Conservation (phyloP, 164 flowering plant species). For the Macadamia integrifolia region DNA sequence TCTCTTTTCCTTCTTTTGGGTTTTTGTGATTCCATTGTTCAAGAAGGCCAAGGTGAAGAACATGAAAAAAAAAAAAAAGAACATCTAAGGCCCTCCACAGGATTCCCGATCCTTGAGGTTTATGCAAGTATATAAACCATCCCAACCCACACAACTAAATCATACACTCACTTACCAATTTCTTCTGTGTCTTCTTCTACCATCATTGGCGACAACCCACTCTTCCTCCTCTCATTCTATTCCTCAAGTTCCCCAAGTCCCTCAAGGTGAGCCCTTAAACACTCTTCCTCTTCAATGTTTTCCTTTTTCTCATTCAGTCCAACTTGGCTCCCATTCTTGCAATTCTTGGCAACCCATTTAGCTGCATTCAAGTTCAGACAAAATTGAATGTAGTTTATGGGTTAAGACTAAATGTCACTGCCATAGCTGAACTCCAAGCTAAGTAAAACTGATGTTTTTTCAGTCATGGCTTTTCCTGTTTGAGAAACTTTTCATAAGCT, state of each 20-base stretch:
- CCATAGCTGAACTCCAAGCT: neutral
- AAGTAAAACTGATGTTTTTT: neutral
- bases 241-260: conserved; percentile 6
- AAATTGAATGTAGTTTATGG: too few relatives aligned
- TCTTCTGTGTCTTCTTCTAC: neutral
- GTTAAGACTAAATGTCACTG: neutral
- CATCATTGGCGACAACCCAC: neutral
- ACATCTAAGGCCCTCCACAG: conserved; percentile 37
- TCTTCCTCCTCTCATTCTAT: neutral
- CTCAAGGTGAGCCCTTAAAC: conserved; percentile 14
- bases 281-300: neutral
- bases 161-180: conserved; percentile 7
- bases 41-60: conserved; percentile 34
- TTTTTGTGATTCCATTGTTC: conserved; percentile 37
- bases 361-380: neutral
- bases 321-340: neutral
- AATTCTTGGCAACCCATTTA: neutral
- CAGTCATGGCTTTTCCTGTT: too few relatives aligned
- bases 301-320: neutral
- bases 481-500: too few relatives aligned
- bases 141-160: conserved; percentile 15
- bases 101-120: conserved; percentile 22
- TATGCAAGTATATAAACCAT: conserved; percentile 36
- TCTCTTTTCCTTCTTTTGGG: conserved; percentile 33
- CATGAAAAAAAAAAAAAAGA: conserved; percentile 54